A percentile compares a stretch with the other conserved stretches of the same genome.
These are phyloP conservation scores for Penicillium sp. DNA, from an alignment of 2,329 filamentous ascomycete genomes.

Conservation along the genomic window DNA sequence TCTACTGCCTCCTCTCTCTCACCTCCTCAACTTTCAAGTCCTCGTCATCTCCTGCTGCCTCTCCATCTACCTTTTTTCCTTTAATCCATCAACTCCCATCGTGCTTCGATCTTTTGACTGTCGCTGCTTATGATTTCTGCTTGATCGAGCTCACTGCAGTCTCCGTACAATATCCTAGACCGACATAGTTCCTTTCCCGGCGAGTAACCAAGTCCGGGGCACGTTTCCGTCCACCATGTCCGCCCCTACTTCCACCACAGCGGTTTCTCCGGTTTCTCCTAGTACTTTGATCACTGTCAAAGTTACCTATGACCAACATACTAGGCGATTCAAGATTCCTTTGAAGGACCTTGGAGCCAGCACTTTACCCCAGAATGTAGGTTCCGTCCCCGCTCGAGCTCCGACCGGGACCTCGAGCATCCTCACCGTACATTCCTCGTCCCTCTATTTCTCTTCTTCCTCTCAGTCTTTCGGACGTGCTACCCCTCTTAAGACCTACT, in stretches of 20 bases:
- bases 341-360: conserved; percentile 79
- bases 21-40: conserved; percentile 23
- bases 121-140: conserved; percentile 1
- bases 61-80: conserved; percentile 16
- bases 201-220: conserved; percentile 10
- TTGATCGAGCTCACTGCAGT: conserved; percentile 5
- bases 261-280: conserved; percentile 61
- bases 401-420: conserved; percentile 31
- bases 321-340: conserved; percentile 85
- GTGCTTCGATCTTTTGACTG: conserved; percentile 11
- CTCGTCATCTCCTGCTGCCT: conserved; percentile 23
- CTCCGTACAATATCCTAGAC: conserved; percentile 19
- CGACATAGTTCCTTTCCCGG: conserved; percentile 13
- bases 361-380: conserved; percentile 81
- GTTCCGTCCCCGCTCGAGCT: conserved; percentile 49
- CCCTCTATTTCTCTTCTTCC: neutral
- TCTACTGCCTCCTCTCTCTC: conserved; percentile 23
- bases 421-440: conserved; percentile 1
- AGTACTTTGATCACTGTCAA: conserved; percentile 86
- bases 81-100: conserved; percentile 20
- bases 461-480: too few species aligned
- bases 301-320: conserved; percentile 74
- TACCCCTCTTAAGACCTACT: too few species aligned
- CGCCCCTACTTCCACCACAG: conserved; percentile 49
- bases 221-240: conserved; percentile 33